A percentile compares a stretch with the other conserved stretches of the same genome.
Conservation (phyloP, 2,329 filamentous ascomycete species). For the Penicillium sp. region DNA sequence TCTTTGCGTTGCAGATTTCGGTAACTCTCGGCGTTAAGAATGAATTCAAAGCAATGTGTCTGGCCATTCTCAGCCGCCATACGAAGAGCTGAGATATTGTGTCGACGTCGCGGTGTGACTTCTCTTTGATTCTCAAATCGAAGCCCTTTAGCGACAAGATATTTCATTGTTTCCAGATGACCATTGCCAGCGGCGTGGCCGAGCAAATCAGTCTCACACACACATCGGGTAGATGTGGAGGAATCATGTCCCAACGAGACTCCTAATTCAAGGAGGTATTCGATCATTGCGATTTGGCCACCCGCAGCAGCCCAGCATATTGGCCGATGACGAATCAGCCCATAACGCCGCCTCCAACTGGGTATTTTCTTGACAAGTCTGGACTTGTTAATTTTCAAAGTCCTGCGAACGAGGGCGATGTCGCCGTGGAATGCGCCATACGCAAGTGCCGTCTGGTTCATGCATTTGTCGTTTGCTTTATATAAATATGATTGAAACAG, state of each 20-base stretch:
- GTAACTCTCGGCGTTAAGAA: neutral
- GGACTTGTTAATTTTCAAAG: neutral
- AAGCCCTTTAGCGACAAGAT: neutral
- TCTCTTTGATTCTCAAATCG: neutral
- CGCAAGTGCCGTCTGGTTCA: neutral
- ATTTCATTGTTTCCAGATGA: neutral
- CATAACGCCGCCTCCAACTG: neutral
- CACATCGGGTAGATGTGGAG: no score
- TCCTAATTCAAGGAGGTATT: neutral
- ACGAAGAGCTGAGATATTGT: neutral
- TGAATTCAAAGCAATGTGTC: neutral
- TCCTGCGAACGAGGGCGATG: neutral
- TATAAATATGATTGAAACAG: neutral
- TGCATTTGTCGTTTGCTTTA: neutral
- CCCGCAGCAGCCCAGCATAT: slow-evolving; percentile 2
- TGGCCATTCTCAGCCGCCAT: neutral
- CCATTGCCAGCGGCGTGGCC: neutral
- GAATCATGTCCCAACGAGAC: neutral
- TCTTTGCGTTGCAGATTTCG: neutral
- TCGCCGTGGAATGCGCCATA: neutral
- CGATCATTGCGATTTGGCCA: neutral
- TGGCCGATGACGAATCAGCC: neutral
- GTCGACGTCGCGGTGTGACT: neutral
- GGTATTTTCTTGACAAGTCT: neutral
- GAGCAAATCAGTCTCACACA: neutral